Percentiles rank a stretch among this genome's conserved stretches.
These are phyloP conservation scores for Podila epicladia DNA, from an alignment of 192 early-diverging fungal genomes.

Conservation along the genomic window DNA sequence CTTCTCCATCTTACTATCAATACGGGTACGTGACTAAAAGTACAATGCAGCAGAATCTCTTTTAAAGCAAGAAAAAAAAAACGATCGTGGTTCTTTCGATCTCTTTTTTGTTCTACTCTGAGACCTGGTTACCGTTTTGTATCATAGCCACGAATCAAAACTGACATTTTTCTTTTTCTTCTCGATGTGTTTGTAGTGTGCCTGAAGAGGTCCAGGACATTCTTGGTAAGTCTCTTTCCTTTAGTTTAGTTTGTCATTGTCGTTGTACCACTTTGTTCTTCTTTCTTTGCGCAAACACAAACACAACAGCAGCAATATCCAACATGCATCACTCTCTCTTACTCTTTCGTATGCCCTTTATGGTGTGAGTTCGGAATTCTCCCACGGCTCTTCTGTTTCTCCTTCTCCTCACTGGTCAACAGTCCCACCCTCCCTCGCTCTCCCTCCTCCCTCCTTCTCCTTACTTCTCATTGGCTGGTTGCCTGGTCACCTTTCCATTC, in stretches of 20 bases:
- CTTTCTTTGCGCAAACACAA: neutral
- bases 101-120: constrained; percentile 1
- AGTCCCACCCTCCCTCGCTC: neutral
- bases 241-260: neutral
- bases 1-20: constrained; percentile 23
- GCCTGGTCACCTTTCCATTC: neutral
- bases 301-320: neutral
- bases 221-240: constrained; percentile 30
- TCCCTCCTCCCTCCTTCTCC: neutral
- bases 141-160: neutral
- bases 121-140: constrained; percentile 1
- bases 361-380: neutral
- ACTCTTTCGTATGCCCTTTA: no score
- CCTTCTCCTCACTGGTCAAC: neutral
- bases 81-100: neutral
- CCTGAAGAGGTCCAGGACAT: constrained; percentile 29
- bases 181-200: neutral
- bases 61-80: neutral
- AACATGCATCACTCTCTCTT: no score
- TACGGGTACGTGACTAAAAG: constrained; percentile 27
- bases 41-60: neutral
- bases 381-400: constrained; percentile 4
- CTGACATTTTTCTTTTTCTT: neutral
- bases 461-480: neutral
- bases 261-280: neutral